phyloP scores from a whole-genome alignment of 148 eudicot genomes.

The Cornus kousa region DNA sequence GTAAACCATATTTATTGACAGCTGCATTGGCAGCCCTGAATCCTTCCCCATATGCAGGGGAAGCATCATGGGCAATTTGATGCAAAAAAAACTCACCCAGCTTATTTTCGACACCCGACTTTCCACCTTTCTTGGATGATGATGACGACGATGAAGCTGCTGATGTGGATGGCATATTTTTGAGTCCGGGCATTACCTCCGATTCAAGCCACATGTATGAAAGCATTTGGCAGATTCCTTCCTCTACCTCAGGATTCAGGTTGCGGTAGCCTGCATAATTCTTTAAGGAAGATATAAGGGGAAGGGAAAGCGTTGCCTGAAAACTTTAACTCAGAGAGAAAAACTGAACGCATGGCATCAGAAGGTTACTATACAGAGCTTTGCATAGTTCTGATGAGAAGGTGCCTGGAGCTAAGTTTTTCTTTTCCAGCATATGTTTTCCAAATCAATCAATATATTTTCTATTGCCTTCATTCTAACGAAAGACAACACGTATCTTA shows the following conservation, averaged over 20 bases:
- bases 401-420: not conserved
- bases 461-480: not conserved
- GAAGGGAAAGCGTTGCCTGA: not conserved
- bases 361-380: not conserved
- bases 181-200: slow-evolving; percentile 67
- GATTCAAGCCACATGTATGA: slow-evolving; percentile 98
- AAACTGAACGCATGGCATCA: too few relatives aligned
- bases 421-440: not conserved
- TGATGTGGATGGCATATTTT: slow-evolving; percentile 62
- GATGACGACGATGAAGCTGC: slow-evolving; percentile 44
- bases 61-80: slow-evolving; percentile 85
- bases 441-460: not conserved
- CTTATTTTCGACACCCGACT: slow-evolving; percentile 69
- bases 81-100: slow-evolving; percentile 85
- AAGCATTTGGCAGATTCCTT: slow-evolving; percentile 96
- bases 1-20: slow-evolving; percentile 77
- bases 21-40: slow-evolving; percentile 87
- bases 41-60: slow-evolving; percentile 92
- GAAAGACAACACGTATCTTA: slow-evolving; percentile 12
- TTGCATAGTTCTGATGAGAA: not conserved
- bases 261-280: slow-evolving; percentile 64
- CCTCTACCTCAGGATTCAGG: slow-evolving; percentile 83
- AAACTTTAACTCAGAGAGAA: not conserved
- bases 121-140: slow-evolving; percentile 81
- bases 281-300: not conserved